A percentile compares a stretch with the other conserved stretches of the same genome.
Evolutionary conservation across 1,139 yeast genomes (phyloP).

Genomic region (Debaryomyces subglobosus): DNA sequence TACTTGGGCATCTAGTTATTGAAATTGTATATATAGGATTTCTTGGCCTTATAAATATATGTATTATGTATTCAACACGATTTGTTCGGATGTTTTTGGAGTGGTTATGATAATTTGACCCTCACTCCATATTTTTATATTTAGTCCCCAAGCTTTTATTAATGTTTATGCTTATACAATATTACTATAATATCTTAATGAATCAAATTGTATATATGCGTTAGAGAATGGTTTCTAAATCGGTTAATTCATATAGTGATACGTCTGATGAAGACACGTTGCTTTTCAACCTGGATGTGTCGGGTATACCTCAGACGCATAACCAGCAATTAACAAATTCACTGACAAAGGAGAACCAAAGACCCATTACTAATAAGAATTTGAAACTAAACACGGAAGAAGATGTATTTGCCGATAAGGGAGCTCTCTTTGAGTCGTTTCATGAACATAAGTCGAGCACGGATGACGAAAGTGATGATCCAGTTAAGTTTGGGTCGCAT

Average conservation of each 20-base stretch:
- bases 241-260: constrained; percentile 7
- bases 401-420: constrained; percentile 8
- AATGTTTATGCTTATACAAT: neutral
- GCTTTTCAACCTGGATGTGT: constrained; percentile 1
- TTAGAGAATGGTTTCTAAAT: constrained; percentile 7
- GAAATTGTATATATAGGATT: neutral
- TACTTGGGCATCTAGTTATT: neutral
- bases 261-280: constrained; percentile 8
- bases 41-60: constrained; percentile 3
- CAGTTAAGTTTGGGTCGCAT: constrained; percentile 12
- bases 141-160: neutral
- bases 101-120: constrained; percentile 11
- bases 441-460: constrained; percentile 11
- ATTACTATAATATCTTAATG: neutral
- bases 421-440: constrained; percentile 8
- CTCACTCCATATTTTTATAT: constrained; percentile 7
- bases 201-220: neutral
- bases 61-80: neutral
- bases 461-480: constrained; percentile 13
- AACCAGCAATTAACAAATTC: constrained; percentile 6
- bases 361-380: constrained; percentile 9
- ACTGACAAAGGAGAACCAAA: constrained; percentile 5
- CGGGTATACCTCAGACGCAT: constrained; percentile 1
- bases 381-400: constrained; percentile 2
- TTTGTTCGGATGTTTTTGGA: neutral